A percentile compares a stretch with the other conserved stretches of the same genome.
These are phyloP conservation scores for Sordariomycetes sp. DNA, from an alignment of 2,329 filamentous ascomycete genomes.

Conservation along the genomic window DNA sequence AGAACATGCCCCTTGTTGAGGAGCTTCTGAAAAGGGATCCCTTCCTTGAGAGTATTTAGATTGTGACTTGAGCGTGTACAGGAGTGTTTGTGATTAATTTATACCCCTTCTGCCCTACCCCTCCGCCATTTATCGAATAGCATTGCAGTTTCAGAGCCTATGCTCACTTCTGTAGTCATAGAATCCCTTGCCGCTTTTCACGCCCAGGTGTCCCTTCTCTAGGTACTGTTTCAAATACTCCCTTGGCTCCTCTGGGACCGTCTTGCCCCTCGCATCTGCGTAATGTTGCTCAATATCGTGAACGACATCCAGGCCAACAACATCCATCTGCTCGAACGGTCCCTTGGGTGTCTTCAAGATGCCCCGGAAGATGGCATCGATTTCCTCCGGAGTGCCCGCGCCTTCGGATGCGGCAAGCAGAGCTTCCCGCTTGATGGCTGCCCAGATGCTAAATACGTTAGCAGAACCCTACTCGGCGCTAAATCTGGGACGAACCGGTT, in stretches of 20 bases:
- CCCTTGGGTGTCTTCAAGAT: slow-evolving; percentile 19
- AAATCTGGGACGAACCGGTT: slow-evolving; percentile 14
- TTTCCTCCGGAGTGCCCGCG: slow-evolving; percentile 17
- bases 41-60: no score
- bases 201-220: slow-evolving; percentile 14
- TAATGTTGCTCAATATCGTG: slow-evolving; percentile 21
- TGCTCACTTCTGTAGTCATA: slow-evolving; percentile 11
- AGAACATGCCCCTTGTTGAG: no score
- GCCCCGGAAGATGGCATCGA: slow-evolving; percentile 18
- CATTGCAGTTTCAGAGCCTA: slow-evolving; percentile 2
- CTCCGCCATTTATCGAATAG: no score
- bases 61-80: no score
- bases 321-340: slow-evolving; percentile 20
- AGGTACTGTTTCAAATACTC: slow-evolving; percentile 14
- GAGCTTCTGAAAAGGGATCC: no score
- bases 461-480: no score
- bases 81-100: no score
- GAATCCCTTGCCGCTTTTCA: slow-evolving; percentile 18
- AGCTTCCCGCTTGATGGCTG: slow-evolving; percentile 20
- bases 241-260: slow-evolving; percentile 13
- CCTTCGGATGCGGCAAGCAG: slow-evolving; percentile 19
- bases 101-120: no score
- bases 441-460: slow-evolving; percentile 15
- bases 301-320: slow-evolving; percentile 20
- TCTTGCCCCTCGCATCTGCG: slow-evolving; percentile 13